Evolutionary conservation across 2,329 filamentous ascomycete species (phyloP), one percentile per base, ranked within the genome.

Genomic region (Arachnopeziza araneosa): DNA sequence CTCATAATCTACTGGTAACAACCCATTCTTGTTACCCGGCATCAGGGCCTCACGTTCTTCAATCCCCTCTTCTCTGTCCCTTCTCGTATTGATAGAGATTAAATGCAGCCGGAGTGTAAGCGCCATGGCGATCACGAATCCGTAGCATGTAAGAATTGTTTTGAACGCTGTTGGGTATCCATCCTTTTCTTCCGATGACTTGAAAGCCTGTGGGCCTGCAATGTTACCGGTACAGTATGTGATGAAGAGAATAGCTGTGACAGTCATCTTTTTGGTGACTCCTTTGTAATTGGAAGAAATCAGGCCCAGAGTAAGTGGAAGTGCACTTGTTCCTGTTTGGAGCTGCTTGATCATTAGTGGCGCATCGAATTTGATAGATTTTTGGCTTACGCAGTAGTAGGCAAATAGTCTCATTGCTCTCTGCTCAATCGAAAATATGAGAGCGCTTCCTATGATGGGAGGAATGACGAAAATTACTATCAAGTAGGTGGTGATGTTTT

Each of bases 1-100:
- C 22, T 84, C 81, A 59, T 83, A 81, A 60, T 81, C 79, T 57
- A 77, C 75, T 0, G 76, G 73, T 21, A 73, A 70, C 23, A 80
- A 66, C 54, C 75, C 73, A 0, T 77, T 69, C 30, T 71, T 71
- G 68, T 67, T n/a, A 74, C 70, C 53, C n/a, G 66, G 66, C 0
- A 61, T 58, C 8, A 64, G 66, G 68, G 72, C 71, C 21, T 76
- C 75, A 24, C 21, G 9, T 12, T 55, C 36, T 2, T 55, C 54
- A 48, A 55, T 54, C 1, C 58, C 61, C 26, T 63, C 61, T 5
- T 49, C 49, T 24, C 55, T 52, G 53, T 64, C 63, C 12, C 63
- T 24, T 19, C 36, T 57, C 30, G 63, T 65, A 32, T 70, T 71
- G 21, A 64, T 62, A 24, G 61, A 64, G 2, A 54, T 63, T 24